These are phyloP conservation scores for Botryobasidium botryosum DNA, from an alignment of 768 basidiomycete genomes.

Conservation along the genomic window DNA sequence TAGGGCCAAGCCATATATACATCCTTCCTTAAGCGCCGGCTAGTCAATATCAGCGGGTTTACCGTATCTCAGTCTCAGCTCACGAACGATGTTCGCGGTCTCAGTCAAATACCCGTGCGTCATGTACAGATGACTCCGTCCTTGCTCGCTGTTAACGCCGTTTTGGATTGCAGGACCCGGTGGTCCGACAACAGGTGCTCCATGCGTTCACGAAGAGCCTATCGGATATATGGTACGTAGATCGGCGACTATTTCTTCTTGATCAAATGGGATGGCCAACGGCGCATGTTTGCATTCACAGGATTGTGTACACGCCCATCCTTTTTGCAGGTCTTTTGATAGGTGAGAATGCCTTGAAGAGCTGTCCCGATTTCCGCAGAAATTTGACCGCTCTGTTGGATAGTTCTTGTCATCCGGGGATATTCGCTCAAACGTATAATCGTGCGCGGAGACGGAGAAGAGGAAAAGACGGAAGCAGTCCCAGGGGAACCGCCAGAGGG, in stretches of 20 bases:
- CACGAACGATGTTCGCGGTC: slow-evolving; percentile 2
- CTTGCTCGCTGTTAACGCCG: slow-evolving; percentile 2
- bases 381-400: not conserved
- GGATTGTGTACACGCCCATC: slow-evolving; percentile 10
- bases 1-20: slow-evolving; percentile 15
- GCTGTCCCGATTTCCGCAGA: not conserved
- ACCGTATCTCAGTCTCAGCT: slow-evolving; percentile 1
- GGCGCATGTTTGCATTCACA: not conserved
- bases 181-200: slow-evolving; percentile 9
- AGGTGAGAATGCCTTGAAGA: slow-evolving; percentile 18
- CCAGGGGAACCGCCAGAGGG: not conserved
- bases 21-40: slow-evolving; percentile 8
- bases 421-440: not conserved
- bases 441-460: slow-evolving; percentile 22
- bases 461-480: slow-evolving; percentile 17
- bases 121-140: not conserved
- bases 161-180: slow-evolving; percentile 8
- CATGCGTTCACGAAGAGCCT: slow-evolving; percentile 6
- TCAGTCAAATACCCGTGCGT: not conserved
- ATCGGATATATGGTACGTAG: slow-evolving; percentile 7
- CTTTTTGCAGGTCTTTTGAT: slow-evolving; percentile 9
- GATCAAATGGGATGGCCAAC: too few species aligned
- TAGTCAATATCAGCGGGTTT: slow-evolving; percentile 5
- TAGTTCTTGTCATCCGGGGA: not conserved
- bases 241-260: too few species aligned